phyloP scores from a whole-genome alignment of 2,329 filamentous ascomycete species.

The Sporothrix brasiliensis region DNA sequence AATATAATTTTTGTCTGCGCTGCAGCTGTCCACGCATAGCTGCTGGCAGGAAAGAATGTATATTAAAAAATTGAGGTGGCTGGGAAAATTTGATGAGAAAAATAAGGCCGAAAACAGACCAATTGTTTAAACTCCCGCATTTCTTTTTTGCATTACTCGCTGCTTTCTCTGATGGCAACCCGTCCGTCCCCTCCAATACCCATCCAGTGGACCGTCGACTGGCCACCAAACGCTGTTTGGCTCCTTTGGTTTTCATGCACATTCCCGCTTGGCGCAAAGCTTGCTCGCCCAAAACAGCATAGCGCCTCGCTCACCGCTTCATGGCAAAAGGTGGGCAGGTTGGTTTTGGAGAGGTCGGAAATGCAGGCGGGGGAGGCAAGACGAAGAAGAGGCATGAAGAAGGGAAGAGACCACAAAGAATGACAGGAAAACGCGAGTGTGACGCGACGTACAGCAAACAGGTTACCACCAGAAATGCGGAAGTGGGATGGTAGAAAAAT shows the following conservation, averaged over 20 bases:
- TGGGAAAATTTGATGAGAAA: neutral
- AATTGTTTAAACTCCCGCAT: neutral
- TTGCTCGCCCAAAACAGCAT: constrained; percentile 34
- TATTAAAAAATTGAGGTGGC: too few relatives aligned
- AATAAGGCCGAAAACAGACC: neutral
- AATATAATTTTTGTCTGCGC: too few relatives aligned
- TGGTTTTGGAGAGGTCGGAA: neutral
- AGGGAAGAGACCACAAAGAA: neutral
- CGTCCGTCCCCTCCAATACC: constrained; percentile 7
- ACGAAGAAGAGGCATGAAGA: neutral
- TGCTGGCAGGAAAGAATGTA: too few relatives aligned
- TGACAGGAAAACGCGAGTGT: constrained; percentile 2
- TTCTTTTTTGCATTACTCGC: constrained; percentile 5
- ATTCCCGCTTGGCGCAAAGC: constrained; percentile 19
- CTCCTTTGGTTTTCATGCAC: constrained; percentile 20
- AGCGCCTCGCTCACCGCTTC: constrained; percentile 38
- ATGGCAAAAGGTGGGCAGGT: neutral
- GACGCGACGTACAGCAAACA: constrained; percentile 5
- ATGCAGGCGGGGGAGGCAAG: neutral
- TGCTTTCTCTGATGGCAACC: constrained; percentile 3
- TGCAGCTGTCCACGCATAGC: neutral
- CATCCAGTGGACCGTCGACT: constrained; percentile 28
- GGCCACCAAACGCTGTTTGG: neutral
- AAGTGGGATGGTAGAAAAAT: constrained; percentile 10
- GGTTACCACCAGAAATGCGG: neutral